Percentiles rank a stretch among this genome's conserved stretches.
Conservation (phyloP, 306 rosid species). For the Sphenostylis stenocarpa region DNA sequence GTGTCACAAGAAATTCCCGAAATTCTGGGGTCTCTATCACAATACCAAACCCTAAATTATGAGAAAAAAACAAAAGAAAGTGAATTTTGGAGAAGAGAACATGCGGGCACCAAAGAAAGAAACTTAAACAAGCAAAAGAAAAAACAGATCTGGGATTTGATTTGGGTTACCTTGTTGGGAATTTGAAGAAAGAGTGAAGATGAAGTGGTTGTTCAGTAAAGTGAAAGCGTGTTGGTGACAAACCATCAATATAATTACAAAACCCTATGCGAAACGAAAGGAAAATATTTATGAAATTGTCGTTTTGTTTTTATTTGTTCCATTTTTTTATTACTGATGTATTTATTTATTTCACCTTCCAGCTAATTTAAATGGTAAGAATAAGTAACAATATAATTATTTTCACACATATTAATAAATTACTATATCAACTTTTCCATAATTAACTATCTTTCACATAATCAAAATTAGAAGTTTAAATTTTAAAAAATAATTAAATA, state of each 20-base stretch:
- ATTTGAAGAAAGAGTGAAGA: slow-evolving; percentile 20
- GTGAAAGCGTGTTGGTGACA: slow-evolving; percentile 2
- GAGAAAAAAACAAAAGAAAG: not conserved
- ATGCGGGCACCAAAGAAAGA: not conserved
- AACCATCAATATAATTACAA: not conserved
- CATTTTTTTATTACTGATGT: not conserved
- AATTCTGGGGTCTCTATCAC: not conserved
- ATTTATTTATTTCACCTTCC: not conserved
- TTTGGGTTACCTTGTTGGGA: slow-evolving; percentile 5
- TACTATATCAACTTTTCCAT: too few relatives aligned
- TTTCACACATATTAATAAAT: too few relatives aligned
- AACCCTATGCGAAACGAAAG: slow-evolving; percentile 10
- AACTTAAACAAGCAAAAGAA: not conserved
- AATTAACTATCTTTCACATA: too few relatives aligned
- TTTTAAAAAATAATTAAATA: too few relatives aligned
- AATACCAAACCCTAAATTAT: slow-evolving; percentile 2
- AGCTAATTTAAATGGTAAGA: too few relatives aligned
- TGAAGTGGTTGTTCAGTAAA: slow-evolving; percentile 5
- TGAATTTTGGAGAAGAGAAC: not conserved
- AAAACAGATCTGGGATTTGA: slow-evolving; percentile 5
- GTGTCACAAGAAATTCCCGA: slow-evolving; percentile 6
- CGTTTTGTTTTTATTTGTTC: not conserved
- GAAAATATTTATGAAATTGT: not conserved
- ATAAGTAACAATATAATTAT: too few relatives aligned
- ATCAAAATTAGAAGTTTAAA: too few relatives aligned